Evolutionary conservation across 2,329 filamentous ascomycete species (phyloP).

Genomic region (Fonsecaea pugnacius): DNA sequence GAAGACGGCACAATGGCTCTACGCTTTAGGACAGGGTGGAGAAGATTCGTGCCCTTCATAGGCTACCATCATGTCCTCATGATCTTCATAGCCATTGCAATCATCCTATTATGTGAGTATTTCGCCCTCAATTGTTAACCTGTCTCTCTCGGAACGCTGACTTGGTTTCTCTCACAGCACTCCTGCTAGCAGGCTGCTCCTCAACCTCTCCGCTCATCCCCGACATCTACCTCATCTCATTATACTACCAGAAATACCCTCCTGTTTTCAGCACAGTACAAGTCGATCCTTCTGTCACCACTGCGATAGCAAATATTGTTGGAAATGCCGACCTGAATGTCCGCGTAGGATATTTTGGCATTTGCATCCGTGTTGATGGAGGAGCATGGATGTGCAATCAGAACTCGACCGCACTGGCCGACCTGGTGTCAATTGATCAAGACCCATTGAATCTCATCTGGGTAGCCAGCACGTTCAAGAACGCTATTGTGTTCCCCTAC

Average conservation of each 20-base stretch:
- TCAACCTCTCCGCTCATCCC: conserved; percentile 95
- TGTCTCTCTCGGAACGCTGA: background rate
- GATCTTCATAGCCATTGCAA: conserved; percentile 91
- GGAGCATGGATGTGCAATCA: conserved; percentile 94
- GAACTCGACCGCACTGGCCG: conserved; percentile 90
- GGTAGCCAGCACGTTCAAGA: conserved; percentile 96
- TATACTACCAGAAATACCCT: conserved; percentile 90
- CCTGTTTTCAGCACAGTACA: conserved; percentile 82
- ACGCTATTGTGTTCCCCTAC: conserved; percentile 98
- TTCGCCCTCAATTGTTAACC: background rate
- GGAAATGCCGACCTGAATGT: conserved; percentile 82
- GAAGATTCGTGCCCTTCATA: conserved; percentile 62
- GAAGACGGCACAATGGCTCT: conserved; percentile 29
- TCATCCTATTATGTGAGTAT: conserved; percentile 88
- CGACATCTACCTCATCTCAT: conserved; percentile 94
- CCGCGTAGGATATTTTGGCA: conserved; percentile 95
- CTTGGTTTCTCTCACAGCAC: conserved; percentile 59
- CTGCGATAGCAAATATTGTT: conserved; percentile 87
- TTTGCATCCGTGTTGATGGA: conserved; percentile 90
- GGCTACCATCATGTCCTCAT: conserved; percentile 88
- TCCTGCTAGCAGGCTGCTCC: conserved; percentile 92
- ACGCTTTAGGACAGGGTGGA: conserved; percentile 43
- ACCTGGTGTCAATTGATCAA: conserved; percentile 85
- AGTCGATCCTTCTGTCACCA: conserved; percentile 84
- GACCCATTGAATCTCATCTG: conserved; percentile 97